Base-by-base conservation (phyloP, 352 stramenopile genomes). In the Ochromonadaceae sp. region DNA sequence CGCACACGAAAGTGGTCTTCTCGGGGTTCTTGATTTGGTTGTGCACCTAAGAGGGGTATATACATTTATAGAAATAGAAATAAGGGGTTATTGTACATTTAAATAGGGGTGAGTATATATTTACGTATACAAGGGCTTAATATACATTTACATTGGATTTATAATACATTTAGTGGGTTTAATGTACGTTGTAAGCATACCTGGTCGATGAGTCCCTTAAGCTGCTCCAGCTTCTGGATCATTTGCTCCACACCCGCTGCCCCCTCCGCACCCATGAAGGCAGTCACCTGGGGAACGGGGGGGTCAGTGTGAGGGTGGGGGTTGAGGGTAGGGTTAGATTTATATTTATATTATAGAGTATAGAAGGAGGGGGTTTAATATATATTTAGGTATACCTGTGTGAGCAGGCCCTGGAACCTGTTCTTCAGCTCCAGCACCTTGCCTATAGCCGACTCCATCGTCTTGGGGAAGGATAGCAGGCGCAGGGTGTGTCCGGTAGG, bases 1-100 rank as follows among this genome's bases (percentile, higher is more conserved):
- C 93, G 72, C 91, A 98, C 26, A 99, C 90, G 76, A 99, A 99
- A 15, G 93, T 99, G 22, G 93, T 98, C 65, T 91, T 81, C 34
- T 96, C 86, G 28, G 91, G 86, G 80, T 99, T 91, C 74, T 97
- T 95, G 80, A 99, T 98, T 70, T 95, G 87, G 58, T 87, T 79
- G 71, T 98, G 97, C 10, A 99, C 93, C 35, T 65, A 30, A 40
- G n/a, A n/a, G n/a, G n/a, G n/a, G n/a, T n/a, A n/a, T n/a, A n/a
- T n/a, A n/a, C n/a, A n/a, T n/a, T n/a, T n/a, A n/a, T n/a, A n/a
- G n/a, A n/a, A n/a, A n/a, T n/a, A n/a, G n/a, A n/a, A n/a, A n/a
- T n/a, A n/a, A n/a, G n/a, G n/a, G n/a, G n/a, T n/a, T n/a, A n/a
- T n/a, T n/a, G n/a, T n/a, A n/a, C n/a, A n/a, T n/a, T n/a, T n/a